Conservation (phyloP, 2,329 filamentous ascomycete species). For the Colletotrichum salicis region DNA sequence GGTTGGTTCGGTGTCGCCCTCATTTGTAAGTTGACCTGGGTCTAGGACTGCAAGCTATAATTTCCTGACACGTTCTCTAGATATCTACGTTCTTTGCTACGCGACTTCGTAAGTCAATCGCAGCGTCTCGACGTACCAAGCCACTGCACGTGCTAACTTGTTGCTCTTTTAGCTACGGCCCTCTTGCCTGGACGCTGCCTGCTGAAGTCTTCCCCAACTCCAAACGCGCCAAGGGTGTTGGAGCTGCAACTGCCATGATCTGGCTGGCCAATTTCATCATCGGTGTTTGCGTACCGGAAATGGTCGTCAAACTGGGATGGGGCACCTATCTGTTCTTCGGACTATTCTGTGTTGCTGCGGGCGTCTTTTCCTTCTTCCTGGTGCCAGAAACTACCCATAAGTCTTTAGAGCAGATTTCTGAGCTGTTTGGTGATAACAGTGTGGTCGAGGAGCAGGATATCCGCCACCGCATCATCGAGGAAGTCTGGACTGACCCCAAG, state of each 20-base stretch:
- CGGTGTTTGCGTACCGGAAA: constrained; percentile 64
- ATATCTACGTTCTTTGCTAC: constrained; percentile 45
- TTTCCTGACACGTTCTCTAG: constrained; percentile 9
- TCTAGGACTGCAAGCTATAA: too few species aligned
- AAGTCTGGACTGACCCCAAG: constrained; percentile 9
- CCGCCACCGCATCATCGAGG: constrained; percentile 1
- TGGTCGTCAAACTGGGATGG: constrained; percentile 60
- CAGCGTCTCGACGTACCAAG: too few species aligned
- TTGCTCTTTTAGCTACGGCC: constrained; percentile 37
- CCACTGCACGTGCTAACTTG: too few species aligned
- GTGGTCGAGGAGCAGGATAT: constrained; percentile 6
- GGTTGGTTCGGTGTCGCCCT: constrained; percentile 20
- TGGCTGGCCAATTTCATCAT: constrained; percentile 51
- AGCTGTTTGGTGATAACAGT: constrained; percentile 41
- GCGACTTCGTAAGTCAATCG: constrained; percentile 39
- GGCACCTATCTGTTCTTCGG: constrained; percentile 66
- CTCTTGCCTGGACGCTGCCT: constrained; percentile 49
- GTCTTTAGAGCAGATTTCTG: constrained; percentile 59
- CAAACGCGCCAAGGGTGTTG: constrained; percentile 38
- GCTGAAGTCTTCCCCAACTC: constrained; percentile 50
- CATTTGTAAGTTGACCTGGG: background rate
- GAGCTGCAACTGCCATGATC: constrained; percentile 44
- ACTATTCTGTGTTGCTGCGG: constrained; percentile 60
- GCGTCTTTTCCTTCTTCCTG: constrained; percentile 58
- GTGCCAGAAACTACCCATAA: constrained; percentile 61